phyloP scores from a whole-genome alignment of 371 early-diverging fungal species.

The Enterocytospora artemiae region DNA sequence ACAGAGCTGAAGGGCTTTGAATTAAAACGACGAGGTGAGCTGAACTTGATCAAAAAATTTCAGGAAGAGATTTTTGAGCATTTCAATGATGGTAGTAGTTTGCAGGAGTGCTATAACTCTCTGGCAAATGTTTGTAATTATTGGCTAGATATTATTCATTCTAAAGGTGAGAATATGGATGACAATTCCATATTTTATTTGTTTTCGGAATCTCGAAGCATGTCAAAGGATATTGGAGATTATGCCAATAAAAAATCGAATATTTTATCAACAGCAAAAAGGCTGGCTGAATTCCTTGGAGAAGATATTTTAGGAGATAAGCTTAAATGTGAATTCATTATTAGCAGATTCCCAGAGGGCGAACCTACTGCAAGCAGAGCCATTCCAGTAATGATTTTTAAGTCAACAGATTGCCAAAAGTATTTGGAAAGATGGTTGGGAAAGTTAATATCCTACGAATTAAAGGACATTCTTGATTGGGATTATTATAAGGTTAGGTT shows the following conservation, averaged over 20 bases:
- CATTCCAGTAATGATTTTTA: slow-evolving; percentile 86
- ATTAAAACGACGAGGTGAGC: slow-evolving; percentile 92
- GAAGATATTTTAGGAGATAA: slow-evolving; percentile 90
- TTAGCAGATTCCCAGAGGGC: slow-evolving; percentile 72
- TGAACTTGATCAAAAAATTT: slow-evolving; percentile 91
- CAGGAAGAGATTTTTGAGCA: slow-evolving; percentile 82
- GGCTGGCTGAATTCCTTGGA: slow-evolving; percentile 84
- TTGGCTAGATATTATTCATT: slow-evolving; percentile 83
- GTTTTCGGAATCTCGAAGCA: slow-evolving; percentile 89
- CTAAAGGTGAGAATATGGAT: slow-evolving; percentile 68
- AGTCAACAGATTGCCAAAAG: slow-evolving; percentile 69
- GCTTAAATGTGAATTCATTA: slow-evolving; percentile 85
- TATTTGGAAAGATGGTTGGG: slow-evolving; percentile 80
- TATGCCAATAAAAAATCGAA: slow-evolving; percentile 79
- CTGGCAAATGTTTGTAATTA: slow-evolving; percentile 78
- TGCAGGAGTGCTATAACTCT: slow-evolving; percentile 76
- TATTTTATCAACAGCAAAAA: slow-evolving; percentile 79
- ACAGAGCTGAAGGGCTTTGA: slow-evolving; percentile 99
- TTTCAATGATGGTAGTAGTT: slow-evolving; percentile 72
- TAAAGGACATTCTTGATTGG: slow-evolving; percentile 87
- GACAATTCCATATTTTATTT: slow-evolving; percentile 85
- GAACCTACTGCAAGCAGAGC: slow-evolving; percentile 83
- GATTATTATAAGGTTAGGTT: slow-evolving; percentile 89
- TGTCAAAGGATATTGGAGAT: slow-evolving; percentile 81
- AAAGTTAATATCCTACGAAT: slow-evolving; percentile 64